These are phyloP conservation scores for Syzygium aqueum DNA, from an alignment of 345 rosid species.

Conservation along the genomic window DNA sequence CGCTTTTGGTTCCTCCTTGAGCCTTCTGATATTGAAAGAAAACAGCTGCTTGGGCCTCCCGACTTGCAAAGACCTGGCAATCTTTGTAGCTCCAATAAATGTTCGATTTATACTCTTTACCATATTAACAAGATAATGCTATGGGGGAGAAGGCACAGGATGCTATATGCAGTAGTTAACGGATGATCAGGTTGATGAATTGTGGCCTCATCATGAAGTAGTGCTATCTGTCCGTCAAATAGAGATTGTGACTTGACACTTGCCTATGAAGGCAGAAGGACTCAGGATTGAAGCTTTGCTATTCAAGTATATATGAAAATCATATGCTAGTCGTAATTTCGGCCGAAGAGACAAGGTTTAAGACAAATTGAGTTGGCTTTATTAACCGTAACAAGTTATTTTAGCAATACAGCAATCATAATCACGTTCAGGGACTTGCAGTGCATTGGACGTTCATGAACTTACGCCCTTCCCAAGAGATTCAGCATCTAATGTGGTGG, in stretches of 20 bases:
- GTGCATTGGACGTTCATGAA: neutral
- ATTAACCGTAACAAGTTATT: neutral
- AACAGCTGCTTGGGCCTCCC: neutral
- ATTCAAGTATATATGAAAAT: neutral
- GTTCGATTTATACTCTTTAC: neutral
- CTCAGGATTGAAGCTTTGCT: neutral
- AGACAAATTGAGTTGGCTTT: neutral
- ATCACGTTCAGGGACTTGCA: neutral
- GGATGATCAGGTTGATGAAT: neutral
- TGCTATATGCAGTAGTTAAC: neutral
- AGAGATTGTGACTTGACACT: neutral
- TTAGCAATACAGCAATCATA: too few species aligned
- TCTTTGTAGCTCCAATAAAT: neutral
- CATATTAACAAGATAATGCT: neutral
- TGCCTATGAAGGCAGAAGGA: neutral
- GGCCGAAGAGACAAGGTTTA: neutral
- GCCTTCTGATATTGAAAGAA: neutral
- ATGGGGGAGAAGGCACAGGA: neutral
- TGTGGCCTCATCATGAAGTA: neutral
- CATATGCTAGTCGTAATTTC: neutral
- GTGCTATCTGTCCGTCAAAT: neutral
- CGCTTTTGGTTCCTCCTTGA: neutral
- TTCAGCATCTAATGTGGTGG: neutral
- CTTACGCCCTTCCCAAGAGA: neutral
- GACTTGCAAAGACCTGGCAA: neutral